A percentile compares a stretch with the other conserved stretches of the same genome.
Conservation (phyloP, 345 rosid species). For the Linum lewisii region DNA sequence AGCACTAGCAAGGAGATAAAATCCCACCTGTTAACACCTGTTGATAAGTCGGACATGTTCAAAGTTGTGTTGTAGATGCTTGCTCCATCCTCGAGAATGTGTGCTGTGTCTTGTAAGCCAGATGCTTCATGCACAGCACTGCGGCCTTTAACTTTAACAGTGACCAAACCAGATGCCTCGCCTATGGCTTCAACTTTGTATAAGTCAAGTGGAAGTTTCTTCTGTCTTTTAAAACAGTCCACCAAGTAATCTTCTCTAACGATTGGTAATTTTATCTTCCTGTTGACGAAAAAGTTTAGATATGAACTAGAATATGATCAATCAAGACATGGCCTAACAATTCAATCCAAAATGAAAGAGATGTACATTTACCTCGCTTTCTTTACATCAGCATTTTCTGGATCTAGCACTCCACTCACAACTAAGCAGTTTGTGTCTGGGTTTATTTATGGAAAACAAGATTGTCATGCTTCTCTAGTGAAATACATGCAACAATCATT, state of each 20-base stretch:
- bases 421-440: slow-evolving; percentile 79
- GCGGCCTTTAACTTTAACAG: slow-evolving; percentile 89
- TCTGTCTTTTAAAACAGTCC: slow-evolving; percentile 65
- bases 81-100: slow-evolving; percentile 84
- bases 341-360: slow-evolving; percentile 11
- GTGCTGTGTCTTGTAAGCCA: slow-evolving; percentile 82
- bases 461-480: background rate
- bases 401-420: slow-evolving; percentile 47
- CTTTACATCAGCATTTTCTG: slow-evolving; percentile 49
- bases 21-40: slow-evolving; percentile 73
- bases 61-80: slow-evolving; percentile 86
- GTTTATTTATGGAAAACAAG: slow-evolving; percentile 12
- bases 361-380: slow-evolving; percentile 66
- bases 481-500: slow-evolving; percentile 1
- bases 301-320: background rate
- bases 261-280: slow-evolving; percentile 81
- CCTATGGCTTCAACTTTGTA: slow-evolving; percentile 70
- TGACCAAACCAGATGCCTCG: slow-evolving; percentile 49
- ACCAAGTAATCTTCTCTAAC: slow-evolving; percentile 80
- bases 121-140: slow-evolving; percentile 96
- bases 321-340: slow-evolving; percentile 10
- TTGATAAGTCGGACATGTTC: slow-evolving; percentile 90
- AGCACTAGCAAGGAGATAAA: slow-evolving; percentile 10
- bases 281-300: slow-evolving; percentile 25
- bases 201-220: slow-evolving; percentile 66